Percentiles rank a stretch among this genome's conserved stretches.
These are phyloP conservation scores for Infundibulicybe gibba DNA, from an alignment of 768 basidiomycete species.

Conservation along the genomic window DNA sequence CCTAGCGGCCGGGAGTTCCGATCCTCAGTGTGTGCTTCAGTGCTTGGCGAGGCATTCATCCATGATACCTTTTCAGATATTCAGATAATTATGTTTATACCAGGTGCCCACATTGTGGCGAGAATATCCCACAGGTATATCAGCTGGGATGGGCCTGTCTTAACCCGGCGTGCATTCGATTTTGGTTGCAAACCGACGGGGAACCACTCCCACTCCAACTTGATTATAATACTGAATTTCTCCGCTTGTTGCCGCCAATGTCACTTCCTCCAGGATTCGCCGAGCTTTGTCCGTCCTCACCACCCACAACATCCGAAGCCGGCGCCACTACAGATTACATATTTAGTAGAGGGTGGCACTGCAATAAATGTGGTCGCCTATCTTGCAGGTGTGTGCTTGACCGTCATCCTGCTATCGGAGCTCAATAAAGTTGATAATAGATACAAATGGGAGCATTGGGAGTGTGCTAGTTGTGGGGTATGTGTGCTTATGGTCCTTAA, in stretches of 20 bases:
- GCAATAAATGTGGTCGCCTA: conserved; percentile 62
- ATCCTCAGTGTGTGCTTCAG: not conserved
- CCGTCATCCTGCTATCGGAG: not conserved
- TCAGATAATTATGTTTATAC: conserved; percentile 8
- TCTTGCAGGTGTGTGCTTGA: conserved; percentile 57
- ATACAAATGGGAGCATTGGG: conserved; percentile 72
- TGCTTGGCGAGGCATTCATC: conserved; percentile 9
- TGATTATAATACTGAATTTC: conserved; percentile 45
- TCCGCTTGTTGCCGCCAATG: conserved; percentile 30
- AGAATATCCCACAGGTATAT: conserved; percentile 51
- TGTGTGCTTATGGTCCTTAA: conserved; percentile 4
- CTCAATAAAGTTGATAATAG: conserved; percentile 28
- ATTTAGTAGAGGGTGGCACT: conserved; percentile 69
- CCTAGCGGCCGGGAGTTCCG: not conserved
- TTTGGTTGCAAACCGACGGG: conserved; percentile 42
- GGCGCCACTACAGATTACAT: conserved; percentile 49
- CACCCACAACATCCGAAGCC: conserved; percentile 21
- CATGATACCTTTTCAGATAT: no score
- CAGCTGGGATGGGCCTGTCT: conserved; percentile 59
- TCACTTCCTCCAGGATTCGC: conserved; percentile 28
- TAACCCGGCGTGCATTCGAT: conserved; percentile 48
- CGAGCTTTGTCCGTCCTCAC: conserved; percentile 30
- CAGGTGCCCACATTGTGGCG: conserved; percentile 40
- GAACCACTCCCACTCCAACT: conserved; percentile 29
- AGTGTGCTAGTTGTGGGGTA: conserved; percentile 64